Evolutionary conservation across 2,329 filamentous ascomycete genomes (phyloP), one percentile per base, ranked within the genome.

Genomic region (Fusarium annulatum): DNA sequence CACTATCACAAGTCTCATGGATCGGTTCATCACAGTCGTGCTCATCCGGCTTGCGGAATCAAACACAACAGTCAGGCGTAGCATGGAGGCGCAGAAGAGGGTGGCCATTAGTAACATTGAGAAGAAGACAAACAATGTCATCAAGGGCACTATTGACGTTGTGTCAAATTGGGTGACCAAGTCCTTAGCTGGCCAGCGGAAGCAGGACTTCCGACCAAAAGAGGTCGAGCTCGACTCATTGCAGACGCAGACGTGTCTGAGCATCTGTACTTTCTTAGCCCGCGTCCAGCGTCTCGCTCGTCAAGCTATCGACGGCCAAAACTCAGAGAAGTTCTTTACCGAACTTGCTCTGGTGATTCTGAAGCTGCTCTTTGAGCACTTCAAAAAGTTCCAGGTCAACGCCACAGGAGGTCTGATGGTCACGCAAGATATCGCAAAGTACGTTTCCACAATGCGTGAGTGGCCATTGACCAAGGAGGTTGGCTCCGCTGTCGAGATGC

Each of bases 371-470:
- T 91, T 99, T 71, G 94, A 96, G 71, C 96, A 99, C 83, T 94
- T 98, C 84, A 96, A 97, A 79, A 95, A 94, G 79, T 99, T 97
- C 84, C 91, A 92, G 69, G 94, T 99, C 74, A 97, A 95, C 76
- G 94, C 95, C 45, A 95, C 96, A 0, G 96, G 96, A 69, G 96
- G 95, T 5, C 89, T 99, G 52, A 96, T 98, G 89, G 94, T 98
- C 33, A 96, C 93, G 41, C 97, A 98, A 84, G 96, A 99, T 80
- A 95, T 98, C 81, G 94, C 94, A 41, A 95, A 94, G 80, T 99
- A 99, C 82, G 93, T 94, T 14, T 92, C 95, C 69, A 90, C 97
- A 16, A 87, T 99, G 73, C 91, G 94, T 71, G 91, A 91, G 39
- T 98, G 95, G 94, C 89, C 93, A 34, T 86, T 95, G 45, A 87